A percentile compares a stretch with the other conserved stretches of the same genome.
Conservation (phyloP, 2,329 filamentous ascomycete genomes). For the Neonectria coccinea region DNA sequence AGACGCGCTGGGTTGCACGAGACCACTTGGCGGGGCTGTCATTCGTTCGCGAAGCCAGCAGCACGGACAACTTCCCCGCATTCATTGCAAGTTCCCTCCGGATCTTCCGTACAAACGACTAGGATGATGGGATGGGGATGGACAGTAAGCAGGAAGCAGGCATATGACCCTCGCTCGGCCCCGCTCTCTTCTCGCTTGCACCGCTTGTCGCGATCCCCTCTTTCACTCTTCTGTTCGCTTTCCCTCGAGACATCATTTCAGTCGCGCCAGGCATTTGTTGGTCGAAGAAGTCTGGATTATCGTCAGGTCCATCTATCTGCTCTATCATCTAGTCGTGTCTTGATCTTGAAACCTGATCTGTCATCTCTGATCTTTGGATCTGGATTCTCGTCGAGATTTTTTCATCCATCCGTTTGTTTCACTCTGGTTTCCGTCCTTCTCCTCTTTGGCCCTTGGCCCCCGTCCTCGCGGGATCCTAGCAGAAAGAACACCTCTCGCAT, state of each 20-base stretch:
- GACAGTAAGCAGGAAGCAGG: not conserved
- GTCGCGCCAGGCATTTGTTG: not conserved
- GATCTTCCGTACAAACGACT: not conserved
- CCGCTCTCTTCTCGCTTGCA: too few species aligned
- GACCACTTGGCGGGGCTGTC: not conserved
- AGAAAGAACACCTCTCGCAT: constrained; percentile 2
- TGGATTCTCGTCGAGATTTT: constrained; percentile 19
- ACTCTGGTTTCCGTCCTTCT: not conserved
- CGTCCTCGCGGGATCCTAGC: not conserved
- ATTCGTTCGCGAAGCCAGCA: not conserved
- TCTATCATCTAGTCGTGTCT: constrained; percentile 29
- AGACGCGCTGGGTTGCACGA: not conserved
- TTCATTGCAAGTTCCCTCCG: not conserved
- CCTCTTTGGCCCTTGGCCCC: not conserved
- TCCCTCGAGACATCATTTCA: not conserved
- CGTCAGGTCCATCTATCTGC: constrained; percentile 27
- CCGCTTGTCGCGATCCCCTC: constrained; percentile 3
- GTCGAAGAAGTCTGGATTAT: constrained; percentile 21
- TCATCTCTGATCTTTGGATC: not conserved
- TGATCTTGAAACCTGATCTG: not conserved
- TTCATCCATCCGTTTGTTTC: constrained; percentile 1
- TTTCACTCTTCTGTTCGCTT: not conserved
- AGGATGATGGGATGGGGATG: not conserved
- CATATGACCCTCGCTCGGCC: not conserved
- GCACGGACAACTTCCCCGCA: not conserved